phyloP scores from a whole-genome alignment of 1,284 basidiomycete genomes.

The Trichosporon ovoides region DNA sequence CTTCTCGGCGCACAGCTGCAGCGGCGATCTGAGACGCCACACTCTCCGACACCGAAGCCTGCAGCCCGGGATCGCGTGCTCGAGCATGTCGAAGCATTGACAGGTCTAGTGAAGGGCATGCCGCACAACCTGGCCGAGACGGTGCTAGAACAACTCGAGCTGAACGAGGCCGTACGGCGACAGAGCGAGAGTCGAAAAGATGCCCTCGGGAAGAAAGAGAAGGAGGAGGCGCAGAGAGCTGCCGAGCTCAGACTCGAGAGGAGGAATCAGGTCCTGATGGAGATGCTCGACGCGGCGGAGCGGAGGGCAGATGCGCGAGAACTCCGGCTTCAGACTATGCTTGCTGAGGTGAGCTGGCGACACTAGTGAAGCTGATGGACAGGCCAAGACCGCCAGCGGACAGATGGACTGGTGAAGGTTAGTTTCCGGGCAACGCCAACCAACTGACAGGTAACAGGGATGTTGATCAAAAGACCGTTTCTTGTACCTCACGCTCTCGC shows the following conservation, averaged over 20 bases:
- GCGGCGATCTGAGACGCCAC: background rate
- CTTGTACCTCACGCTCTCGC: too few species aligned
- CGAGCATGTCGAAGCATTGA: constrained; percentile 10
- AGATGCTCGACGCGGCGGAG: constrained; percentile 17
- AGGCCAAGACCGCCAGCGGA: constrained; percentile 19
- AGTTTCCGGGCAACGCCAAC: too few species aligned
- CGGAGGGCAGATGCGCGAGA: constrained; percentile 13
- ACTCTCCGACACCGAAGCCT: background rate
- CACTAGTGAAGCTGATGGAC: background rate
- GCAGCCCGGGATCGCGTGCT: background rate
- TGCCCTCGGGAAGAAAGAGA: background rate
- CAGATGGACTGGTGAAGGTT: constrained; percentile 19
- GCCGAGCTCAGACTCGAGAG: background rate
- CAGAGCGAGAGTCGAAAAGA: background rate
- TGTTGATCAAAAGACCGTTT: too few species aligned
- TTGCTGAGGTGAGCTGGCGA: constrained; percentile 15
- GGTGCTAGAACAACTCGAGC: background rate
- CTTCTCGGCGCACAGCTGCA: background rate
- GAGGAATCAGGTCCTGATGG: constrained; percentile 9
- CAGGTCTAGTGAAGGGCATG: constrained; percentile 2
- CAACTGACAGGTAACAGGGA: too few species aligned
- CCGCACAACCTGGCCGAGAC: background rate
- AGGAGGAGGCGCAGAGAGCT: background rate
- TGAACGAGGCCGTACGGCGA: background rate
- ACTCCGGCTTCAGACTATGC: constrained; percentile 14